phyloP scores from a whole-genome alignment of 1,284 basidiomycete species.

The Malassezia slooffiae region DNA sequence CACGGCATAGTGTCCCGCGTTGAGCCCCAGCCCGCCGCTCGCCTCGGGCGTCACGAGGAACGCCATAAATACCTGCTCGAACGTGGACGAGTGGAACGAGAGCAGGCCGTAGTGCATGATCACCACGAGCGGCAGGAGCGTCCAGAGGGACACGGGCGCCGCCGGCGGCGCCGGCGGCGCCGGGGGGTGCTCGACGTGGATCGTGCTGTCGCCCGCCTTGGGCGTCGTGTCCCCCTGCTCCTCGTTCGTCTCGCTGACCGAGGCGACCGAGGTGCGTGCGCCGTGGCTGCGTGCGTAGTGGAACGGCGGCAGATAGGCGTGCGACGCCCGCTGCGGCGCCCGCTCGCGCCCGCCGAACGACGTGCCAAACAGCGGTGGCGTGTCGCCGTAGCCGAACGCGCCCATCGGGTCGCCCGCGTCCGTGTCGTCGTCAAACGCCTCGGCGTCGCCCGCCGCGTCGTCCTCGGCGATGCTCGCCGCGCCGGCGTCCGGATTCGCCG shows the following conservation, averaged over 20 bases:
- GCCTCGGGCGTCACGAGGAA: constrained; percentile 43
- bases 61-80: constrained; percentile 47
- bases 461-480: constrained; percentile 53
- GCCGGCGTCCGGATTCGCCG: constrained; percentile 58
- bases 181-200: neutral
- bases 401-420: constrained; percentile 46
- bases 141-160: constrained; percentile 19
- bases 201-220: neutral
- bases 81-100: constrained; percentile 43
- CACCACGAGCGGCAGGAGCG: constrained; percentile 34
- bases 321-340: neutral
- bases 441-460: constrained; percentile 32
- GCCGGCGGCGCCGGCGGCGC: neutral
- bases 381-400: constrained; percentile 13
- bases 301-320: constrained; percentile 28
- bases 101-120: constrained; percentile 43
- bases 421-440: constrained; percentile 53
- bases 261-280: neutral
- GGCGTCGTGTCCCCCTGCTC: neutral
- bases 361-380: constrained; percentile 2
- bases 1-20: constrained; percentile 44
- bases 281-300: constrained; percentile 28
- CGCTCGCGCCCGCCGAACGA: neutral
- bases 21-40: constrained; percentile 42
- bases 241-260: neutral